These are phyloP conservation scores for Aphanomyces euteiches DNA, from an alignment of 352 stramenopile species.

Conservation along the genomic window DNA sequence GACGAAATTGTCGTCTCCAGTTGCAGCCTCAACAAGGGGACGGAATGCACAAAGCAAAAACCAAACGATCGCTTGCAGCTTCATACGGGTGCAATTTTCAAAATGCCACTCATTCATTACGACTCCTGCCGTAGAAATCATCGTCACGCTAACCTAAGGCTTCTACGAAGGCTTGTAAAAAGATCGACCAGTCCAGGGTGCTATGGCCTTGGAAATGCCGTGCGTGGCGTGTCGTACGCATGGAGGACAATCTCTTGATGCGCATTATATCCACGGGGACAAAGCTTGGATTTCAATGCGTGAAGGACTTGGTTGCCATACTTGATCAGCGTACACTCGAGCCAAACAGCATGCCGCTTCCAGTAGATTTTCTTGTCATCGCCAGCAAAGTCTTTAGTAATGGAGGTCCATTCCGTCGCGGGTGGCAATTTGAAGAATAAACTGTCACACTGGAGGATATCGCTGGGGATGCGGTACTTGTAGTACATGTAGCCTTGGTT, in stretches of 20 bases:
- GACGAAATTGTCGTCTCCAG: background rate
- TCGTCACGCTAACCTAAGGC: too few species aligned
- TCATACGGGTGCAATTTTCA: too few species aligned
- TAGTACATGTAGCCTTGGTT: constrained; percentile 29
- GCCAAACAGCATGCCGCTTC: constrained; percentile 33
- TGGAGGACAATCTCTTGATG: background rate
- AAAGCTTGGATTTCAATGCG: constrained; percentile 29
- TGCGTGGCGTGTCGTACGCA: background rate
- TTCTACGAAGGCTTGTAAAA: too few species aligned
- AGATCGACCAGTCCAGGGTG: background rate
- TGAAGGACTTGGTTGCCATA: constrained; percentile 21
- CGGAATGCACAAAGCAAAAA: too few species aligned
- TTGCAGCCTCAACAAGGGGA: background rate
- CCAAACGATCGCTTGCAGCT: too few species aligned
- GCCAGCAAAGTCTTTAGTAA: background rate
- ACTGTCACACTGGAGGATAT: constrained; percentile 28
- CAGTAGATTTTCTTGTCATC: background rate
- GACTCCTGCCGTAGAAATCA: too few species aligned
- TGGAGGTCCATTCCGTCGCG: constrained; percentile 19
- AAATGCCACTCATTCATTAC: too few species aligned
- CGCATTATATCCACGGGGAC: constrained; percentile 30
- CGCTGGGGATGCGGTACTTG: constrained; percentile 27
- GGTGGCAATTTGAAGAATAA: constrained; percentile 26
- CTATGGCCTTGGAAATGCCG: background rate
- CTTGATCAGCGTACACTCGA: constrained; percentile 33